Base-by-base conservation (phyloP, 805 yeast species). In the Dipodascopsis uninucleata region DNA sequence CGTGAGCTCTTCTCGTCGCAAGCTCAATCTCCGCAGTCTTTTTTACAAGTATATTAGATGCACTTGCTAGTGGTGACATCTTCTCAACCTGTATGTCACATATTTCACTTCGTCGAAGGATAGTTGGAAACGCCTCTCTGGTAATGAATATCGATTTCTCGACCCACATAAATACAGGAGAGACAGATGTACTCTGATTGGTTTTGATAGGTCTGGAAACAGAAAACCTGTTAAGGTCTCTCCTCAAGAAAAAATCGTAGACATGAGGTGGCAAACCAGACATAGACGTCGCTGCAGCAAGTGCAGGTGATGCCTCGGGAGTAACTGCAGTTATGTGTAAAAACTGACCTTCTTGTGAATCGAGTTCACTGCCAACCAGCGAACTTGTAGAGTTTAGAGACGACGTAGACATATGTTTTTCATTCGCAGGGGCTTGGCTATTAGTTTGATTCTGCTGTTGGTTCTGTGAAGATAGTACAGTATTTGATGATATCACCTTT, bases 131-230 rank as follows among this genome's bases (percentile, higher is more conserved):
- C 5, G 86, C 74, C 43, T 82, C 74, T 37, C 62, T 69, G 0
- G 95, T 84, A 52, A 79, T 85, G 67, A 79, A 87, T 1, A 85
- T 81, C 6, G 83, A 76, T 65, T 87, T 95, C 60, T 87, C 95
- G 16, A 89, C 86, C 95, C 95, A 87, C 57, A 87, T 68, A 58
- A 86, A 87, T 42, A 77, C 73, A 6, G 44, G 39, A 26, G 36
- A 10, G 36, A 33, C 14, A 6, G 10, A n/a, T 16, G 29, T 33
- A 12, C 16, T 17, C 21, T 21, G 14, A 2, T 18, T 36, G 7
- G 36, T 89, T 1, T 90, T 86, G 41, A 86, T 65, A 56, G 83
- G 78, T 62, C 83, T 75, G 39, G 82, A 73, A 29, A 79, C 77
- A 3, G 85, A 75, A 66, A 87, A 87, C 48, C 76, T 75, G 55